Evolutionary conservation across 2,329 filamentous ascomycete species (phyloP), one percentile per base, ranked within the genome.

Genomic region (Neonectria punicea): DNA sequence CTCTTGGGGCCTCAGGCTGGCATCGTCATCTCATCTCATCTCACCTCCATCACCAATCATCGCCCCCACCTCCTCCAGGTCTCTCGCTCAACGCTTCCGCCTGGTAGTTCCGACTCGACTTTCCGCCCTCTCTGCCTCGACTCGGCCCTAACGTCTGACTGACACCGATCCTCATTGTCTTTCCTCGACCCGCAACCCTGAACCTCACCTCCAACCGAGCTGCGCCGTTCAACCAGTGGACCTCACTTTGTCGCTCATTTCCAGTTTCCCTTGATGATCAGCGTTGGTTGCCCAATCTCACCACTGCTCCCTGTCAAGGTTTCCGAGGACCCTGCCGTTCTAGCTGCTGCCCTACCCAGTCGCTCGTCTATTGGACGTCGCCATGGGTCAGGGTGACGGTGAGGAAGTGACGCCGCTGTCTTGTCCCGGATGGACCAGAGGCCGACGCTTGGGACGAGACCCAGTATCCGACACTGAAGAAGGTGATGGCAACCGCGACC

Each of bases 191-290:
- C 56, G 51, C 46, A 60, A 59, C 56, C 61, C 36, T 59, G 56
- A 56, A 54, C 28, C 53, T 36, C 25, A 51, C 32, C 25, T 44
- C 25, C 44, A 53, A 50, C 22, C 56, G 56, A 64, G 34, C 61
- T 44, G 59, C 51, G 46, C 56, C 50, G 54, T 44, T 56, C 61
- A 56, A 71, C 46, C 68, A 65, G 73, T 74, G 73, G 73, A 66
- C 60, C 70, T 71, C 59, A 61, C 67, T 63, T 66, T 63, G 67
- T 62, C 43, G 60, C 66, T 74, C 70, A 73, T 73, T 74, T 73
- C 73, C 71, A 69, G 54, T 61, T 67, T 53, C 60, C 63, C 58
- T 68, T 68, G 54, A 74, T 72, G 73, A 74, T 74, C 73, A 72
- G 69, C 73, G 65, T 55, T 66, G 55, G 53, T 54, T 65, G 62